Conservation (phyloP, 768 basidiomycete species). For the Mycena albidolilacea region DNA sequence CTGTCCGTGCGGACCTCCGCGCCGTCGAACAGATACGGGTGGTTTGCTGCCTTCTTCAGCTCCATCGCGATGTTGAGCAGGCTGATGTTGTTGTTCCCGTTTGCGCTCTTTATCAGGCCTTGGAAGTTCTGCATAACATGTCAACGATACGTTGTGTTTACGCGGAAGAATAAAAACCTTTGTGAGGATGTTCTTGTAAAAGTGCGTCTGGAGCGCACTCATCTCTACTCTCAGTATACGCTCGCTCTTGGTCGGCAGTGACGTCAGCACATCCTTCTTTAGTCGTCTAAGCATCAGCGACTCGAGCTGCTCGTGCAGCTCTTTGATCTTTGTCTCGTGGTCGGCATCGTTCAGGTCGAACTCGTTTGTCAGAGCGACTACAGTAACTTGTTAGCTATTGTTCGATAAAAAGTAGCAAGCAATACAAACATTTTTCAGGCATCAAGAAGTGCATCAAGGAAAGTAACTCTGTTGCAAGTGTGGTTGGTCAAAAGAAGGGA, state of each 20-base stretch:
- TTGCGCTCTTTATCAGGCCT: slow-evolving; percentile 90
- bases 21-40: slow-evolving; percentile 98
- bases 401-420: slow-evolving; percentile 6
- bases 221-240: slow-evolving; percentile 98
- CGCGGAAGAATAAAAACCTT: slow-evolving; percentile 61
- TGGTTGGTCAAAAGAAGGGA: slow-evolving; percentile 27
- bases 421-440: slow-evolving; percentile 92
- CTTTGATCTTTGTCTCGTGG: slow-evolving; percentile 95
- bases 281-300: slow-evolving; percentile 94
- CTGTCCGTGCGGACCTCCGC: slow-evolving; percentile 78
- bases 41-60: slow-evolving; percentile 98
- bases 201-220: slow-evolving; percentile 96
- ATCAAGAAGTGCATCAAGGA: slow-evolving; percentile 99
- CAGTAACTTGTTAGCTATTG: slow-evolving; percentile 4
- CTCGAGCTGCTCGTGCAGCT: slow-evolving; percentile 93
- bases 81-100: slow-evolving; percentile 92
- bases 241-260: slow-evolving; percentile 97
- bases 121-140: slow-evolving; percentile 81
- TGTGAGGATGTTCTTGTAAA: slow-evolving; percentile 98
- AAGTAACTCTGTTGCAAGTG: slow-evolving; percentile 76
- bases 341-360: slow-evolving; percentile 95
- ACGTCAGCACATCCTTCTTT: slow-evolving; percentile 97
- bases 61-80: slow-evolving; percentile 99
- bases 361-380: slow-evolving; percentile 93
- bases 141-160: neutral